A percentile compares a stretch with the other conserved stretches of the same genome.
These are phyloP conservation scores for Phytophthora hibernalis DNA, from an alignment of 352 stramenopile species.

Conservation along the genomic window DNA sequence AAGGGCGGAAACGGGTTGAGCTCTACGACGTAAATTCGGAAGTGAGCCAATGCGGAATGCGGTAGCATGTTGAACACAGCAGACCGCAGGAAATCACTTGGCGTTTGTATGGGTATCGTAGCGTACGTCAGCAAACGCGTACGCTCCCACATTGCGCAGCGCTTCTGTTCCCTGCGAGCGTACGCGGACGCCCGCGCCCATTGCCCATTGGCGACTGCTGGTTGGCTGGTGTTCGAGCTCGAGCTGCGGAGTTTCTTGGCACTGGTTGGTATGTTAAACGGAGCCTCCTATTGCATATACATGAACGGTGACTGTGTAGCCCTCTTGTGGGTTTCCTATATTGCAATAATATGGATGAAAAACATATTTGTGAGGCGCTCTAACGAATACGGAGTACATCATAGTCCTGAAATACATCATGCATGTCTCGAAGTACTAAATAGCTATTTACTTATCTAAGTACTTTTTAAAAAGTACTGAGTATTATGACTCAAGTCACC, in stretches of 20 bases:
- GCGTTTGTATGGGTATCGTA: slow-evolving; percentile 24
- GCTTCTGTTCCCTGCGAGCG: slow-evolving; percentile 13
- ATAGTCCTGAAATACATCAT: too few species aligned
- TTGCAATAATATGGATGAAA: too few species aligned
- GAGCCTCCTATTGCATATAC: too few species aligned
- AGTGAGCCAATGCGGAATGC: slow-evolving; percentile 28
- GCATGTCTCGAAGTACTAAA: too few species aligned
- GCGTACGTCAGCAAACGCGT: slow-evolving; percentile 45
- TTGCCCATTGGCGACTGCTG: background rate
- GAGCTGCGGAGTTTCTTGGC: background rate
- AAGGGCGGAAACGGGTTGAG: slow-evolving; percentile 1
- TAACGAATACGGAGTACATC: too few species aligned
- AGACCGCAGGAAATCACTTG: slow-evolving; percentile 12
- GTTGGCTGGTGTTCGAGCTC: too few species aligned
- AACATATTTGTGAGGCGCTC: too few species aligned
- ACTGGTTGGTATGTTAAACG: background rate
- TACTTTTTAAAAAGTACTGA: too few species aligned
- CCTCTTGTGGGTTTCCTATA: too few species aligned
- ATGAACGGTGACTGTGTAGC: too few species aligned
- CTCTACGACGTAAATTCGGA: slow-evolving; percentile 30
- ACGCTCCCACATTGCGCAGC: slow-evolving; percentile 26
- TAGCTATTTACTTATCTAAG: too few species aligned
- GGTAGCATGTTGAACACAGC: slow-evolving; percentile 15
- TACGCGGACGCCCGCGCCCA: background rate
- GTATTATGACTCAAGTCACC: too few species aligned